Conservation (phyloP, 495 filamentous ascomycete species). For the Neurospora sp. region DNA sequence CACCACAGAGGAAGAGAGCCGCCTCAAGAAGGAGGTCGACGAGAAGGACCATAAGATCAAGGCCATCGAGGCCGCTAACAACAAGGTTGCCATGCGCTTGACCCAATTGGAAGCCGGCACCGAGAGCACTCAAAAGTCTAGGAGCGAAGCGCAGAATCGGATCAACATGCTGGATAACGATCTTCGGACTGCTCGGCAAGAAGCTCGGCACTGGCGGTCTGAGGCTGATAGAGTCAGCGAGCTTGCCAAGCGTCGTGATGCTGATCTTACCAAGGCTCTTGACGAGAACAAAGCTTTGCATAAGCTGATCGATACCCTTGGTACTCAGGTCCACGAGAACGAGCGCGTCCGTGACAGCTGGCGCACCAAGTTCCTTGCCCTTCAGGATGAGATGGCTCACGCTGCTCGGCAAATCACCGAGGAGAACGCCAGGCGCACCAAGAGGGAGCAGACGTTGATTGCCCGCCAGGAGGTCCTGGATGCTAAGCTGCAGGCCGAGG, state of each 20-base stretch:
- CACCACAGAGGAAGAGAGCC: conserved; percentile 57
- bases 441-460: conserved; percentile 62
- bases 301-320: conserved; percentile 56
- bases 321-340: conserved; percentile 74
- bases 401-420: conserved; percentile 66
- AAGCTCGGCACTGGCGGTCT: conserved; percentile 38
- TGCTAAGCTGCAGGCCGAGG: conserved; percentile 66
- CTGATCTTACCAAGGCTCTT: conserved; percentile 28
- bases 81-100: conserved; percentile 47
- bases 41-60: conserved; percentile 47
- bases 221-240: conserved; percentile 37
- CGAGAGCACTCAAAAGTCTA: conserved; percentile 52
- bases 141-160: conserved; percentile 50
- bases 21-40: conserved; percentile 58
- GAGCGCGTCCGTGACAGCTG: conserved; percentile 67
- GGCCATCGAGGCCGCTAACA: conserved; percentile 32
- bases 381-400: conserved; percentile 75
- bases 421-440: conserved; percentile 65
- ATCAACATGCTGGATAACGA: conserved; percentile 38
- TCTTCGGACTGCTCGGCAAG: conserved; percentile 37
- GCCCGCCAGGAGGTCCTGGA: conserved; percentile 71
- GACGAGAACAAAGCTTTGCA: conserved; percentile 44
- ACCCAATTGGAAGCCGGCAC: conserved; percentile 53
- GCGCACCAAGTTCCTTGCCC: conserved; percentile 64
- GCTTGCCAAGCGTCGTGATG: conserved; percentile 28